Percentiles rank a stretch among this genome's conserved stretches.
These are phyloP conservation scores for Gaultheria prostrata DNA, from an alignment of 148 eudicot species.

Conservation along the genomic window DNA sequence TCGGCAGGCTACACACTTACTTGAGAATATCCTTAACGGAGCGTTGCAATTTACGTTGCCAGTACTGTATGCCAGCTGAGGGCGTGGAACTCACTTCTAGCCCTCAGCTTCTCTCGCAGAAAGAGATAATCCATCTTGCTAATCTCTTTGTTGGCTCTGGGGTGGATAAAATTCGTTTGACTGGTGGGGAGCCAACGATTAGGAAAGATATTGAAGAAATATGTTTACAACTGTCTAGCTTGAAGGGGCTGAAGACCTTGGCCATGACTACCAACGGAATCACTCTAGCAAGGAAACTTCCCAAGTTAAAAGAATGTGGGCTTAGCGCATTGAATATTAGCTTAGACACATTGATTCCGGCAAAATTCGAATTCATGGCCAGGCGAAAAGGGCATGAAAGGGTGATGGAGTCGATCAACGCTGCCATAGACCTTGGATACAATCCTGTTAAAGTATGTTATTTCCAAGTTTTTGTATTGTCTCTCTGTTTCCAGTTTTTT, in stretches of 20 bases:
- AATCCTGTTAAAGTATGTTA: constrained; percentile 79
- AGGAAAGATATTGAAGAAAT: constrained; percentile 89
- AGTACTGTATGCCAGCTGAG: constrained; percentile 96
- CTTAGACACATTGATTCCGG: constrained; percentile 81
- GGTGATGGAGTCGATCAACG: constrained; percentile 74
- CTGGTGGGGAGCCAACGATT: constrained; percentile 93
- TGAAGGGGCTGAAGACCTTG: constrained; percentile 72
- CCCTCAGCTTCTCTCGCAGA: constrained; percentile 57
- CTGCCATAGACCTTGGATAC: constrained; percentile 76
- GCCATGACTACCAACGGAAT: constrained; percentile 94
- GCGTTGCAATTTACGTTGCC: constrained; percentile 95
- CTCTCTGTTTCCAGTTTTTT: neutral
- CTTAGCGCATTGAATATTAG: constrained; percentile 76
- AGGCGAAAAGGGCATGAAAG: constrained; percentile 87
- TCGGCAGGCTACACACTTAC: constrained; percentile 88
- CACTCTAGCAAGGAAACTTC: constrained; percentile 70
- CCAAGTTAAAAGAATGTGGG: constrained; percentile 80
- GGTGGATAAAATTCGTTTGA: constrained; percentile 85
- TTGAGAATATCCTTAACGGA: constrained; percentile 89
- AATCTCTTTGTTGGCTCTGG: constrained; percentile 78
- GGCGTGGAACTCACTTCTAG: constrained; percentile 85
- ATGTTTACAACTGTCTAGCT: constrained; percentile 64
- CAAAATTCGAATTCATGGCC: constrained; percentile 87
- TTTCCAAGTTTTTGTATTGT: neutral
- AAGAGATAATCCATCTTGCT: constrained; percentile 73